Evolutionary conservation across 1,139 yeast species (phyloP), one percentile per base, ranked within the genome.

Genomic region (Yarrowia galli): DNA sequence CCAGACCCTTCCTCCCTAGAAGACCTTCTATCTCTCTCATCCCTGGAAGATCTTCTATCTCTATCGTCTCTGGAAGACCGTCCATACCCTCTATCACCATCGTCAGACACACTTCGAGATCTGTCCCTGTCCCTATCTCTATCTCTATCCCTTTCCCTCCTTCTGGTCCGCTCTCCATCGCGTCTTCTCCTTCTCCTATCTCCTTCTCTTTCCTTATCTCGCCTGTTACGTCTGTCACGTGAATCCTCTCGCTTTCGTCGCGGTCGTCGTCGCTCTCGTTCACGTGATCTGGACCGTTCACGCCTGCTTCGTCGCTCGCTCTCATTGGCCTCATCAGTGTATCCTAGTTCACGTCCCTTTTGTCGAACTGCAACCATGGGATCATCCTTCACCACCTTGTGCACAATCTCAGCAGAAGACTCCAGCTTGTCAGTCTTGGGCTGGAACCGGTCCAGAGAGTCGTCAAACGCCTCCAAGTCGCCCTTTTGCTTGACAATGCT

Each of bases 401-500:
- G 56, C 53, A 36, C 28, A 18, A 43, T 53, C 5, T 13, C 48
- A 8, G 28, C 49, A 18, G 42, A 35, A 22, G 36, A n/a, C n/a
- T 2, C 32, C 10, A 1, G 4, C 8, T 28, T 20, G 32, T 32
- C 61, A 7, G 15, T 13, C 28, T 23, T 43, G 3, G 28, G 48
- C 32, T 22, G 22, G 18, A 38, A 48, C 13, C 66, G 56, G n/a
- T 56, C 56, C 35, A 56, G 18, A n/a, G 67, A 46, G 23, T 54
- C 56, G 46, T 56, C 68, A 38, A 64, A 63, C 43, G 64, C 48
- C 40, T 36, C 49, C 36, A 32, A 16, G n/a, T 63, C 48, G 38
- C 69, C 67, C 68, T 70, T 22, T 16, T 71, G 72, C 22, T 69
- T 69, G 15, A 71, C 61, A 36, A 71, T 32, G 16, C 78, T 76